A percentile compares a stretch with the other conserved stretches of the same genome.
Evolutionary conservation across 176 grass and related monocot species (phyloP).

Genomic region (Thalia dealbata): DNA sequence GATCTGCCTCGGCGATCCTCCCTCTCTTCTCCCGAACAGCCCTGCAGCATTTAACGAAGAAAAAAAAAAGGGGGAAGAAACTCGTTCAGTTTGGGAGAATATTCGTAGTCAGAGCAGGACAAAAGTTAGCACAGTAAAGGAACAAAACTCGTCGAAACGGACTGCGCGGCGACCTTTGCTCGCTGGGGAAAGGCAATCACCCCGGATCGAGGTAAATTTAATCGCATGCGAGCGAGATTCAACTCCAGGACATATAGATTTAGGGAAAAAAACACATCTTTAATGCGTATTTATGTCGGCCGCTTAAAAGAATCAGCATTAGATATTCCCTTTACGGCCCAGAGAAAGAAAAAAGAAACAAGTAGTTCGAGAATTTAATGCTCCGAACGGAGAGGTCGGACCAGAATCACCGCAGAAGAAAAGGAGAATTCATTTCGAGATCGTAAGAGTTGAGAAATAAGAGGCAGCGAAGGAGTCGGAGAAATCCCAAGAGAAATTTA

Average conservation of each 20-base stretch:
- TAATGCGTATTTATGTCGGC: too few relatives aligned
- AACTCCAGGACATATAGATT: not conserved
- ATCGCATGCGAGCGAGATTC: not conserved
- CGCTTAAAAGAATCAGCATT: too few relatives aligned
- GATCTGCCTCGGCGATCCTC: constrained; percentile 11
- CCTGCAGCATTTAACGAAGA: constrained; percentile 16
- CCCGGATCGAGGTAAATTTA: not conserved
- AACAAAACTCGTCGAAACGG: not conserved
- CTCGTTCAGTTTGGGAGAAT: not conserved
- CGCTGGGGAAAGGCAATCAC: not conserved
- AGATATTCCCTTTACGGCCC: too few relatives aligned
- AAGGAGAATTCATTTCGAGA: too few relatives aligned
- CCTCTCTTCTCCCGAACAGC: constrained; percentile 21
- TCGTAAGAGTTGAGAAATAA: too few relatives aligned
- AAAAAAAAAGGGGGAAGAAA: not conserved
- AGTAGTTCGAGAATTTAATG: too few relatives aligned
- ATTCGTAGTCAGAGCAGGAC: not conserved
- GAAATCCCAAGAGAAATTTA: too few relatives aligned
- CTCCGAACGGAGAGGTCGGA: too few relatives aligned
- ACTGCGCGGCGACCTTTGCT: not conserved
- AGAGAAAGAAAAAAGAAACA: too few relatives aligned
- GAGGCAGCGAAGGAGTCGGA: too few relatives aligned
- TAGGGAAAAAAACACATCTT: not conserved
- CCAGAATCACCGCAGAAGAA: too few relatives aligned
- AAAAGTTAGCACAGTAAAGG: not conserved